Conservation (phyloP, 805 yeast genomes). For the Cyberlindnera xylosilytica region DNA sequence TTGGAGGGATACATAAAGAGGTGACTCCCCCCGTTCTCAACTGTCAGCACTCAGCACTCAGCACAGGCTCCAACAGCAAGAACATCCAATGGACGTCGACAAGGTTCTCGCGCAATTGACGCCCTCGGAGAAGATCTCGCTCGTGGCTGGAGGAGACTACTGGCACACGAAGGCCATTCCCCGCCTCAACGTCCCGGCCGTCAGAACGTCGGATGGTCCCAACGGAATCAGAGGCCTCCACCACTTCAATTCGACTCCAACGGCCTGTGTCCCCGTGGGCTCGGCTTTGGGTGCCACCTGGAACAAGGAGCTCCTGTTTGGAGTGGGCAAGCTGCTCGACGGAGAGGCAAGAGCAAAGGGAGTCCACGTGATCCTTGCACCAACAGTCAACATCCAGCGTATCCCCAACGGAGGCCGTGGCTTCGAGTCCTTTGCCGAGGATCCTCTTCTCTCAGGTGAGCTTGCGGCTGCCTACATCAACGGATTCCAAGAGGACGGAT, state of each 20-base stretch:
- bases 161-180: slow-evolving; percentile 43
- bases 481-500: slow-evolving; percentile 49
- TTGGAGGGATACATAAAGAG: background rate
- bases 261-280: slow-evolving; percentile 58
- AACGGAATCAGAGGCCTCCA: slow-evolving; percentile 57
- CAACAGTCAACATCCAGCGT: slow-evolving; percentile 48
- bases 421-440: slow-evolving; percentile 59
- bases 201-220: slow-evolving; percentile 55
- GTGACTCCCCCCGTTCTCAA: background rate
- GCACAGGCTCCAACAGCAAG: background rate
- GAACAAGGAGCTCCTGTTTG: slow-evolving; percentile 42
- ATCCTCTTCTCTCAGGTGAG: slow-evolving; percentile 46
- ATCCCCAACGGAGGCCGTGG: slow-evolving; percentile 61
- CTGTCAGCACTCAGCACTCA: no score
- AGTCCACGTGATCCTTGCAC: slow-evolving; percentile 46
- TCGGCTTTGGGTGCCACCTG: slow-evolving; percentile 55
- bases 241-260: slow-evolving; percentile 46
- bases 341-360: slow-evolving; percentile 51
- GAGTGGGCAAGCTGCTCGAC: slow-evolving; percentile 52
- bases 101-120: slow-evolving; percentile 14
- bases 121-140: slow-evolving; percentile 16
- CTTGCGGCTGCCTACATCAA: slow-evolving; percentile 43
- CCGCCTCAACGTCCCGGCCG: slow-evolving; percentile 39
- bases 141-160: slow-evolving; percentile 36
- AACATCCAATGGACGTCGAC: slow-evolving; percentile 16